Percentiles rank a stretch among this genome's conserved stretches.
phyloP scores from a whole-genome alignment of 2,329 filamentous ascomycete genomes.

The Neurospora crassa region DNA sequence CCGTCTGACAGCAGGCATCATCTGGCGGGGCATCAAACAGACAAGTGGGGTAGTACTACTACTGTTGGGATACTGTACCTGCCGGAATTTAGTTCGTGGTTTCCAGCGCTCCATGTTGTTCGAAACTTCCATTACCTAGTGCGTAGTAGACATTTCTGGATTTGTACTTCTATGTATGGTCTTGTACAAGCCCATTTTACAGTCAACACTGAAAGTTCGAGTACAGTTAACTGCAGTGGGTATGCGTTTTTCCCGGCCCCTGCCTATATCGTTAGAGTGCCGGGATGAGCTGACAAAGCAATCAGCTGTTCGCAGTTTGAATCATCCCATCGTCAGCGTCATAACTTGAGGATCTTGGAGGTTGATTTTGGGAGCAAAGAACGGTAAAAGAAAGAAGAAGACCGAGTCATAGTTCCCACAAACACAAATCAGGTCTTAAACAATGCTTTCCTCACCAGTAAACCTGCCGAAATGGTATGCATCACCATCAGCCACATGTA shows the following conservation, averaged over 20 bases:
- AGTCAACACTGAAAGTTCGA: neutral
- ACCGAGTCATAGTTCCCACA: neutral
- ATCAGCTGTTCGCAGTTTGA: neutral
- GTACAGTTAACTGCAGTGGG: neutral
- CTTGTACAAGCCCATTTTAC: neutral
- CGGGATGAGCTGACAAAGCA: neutral
- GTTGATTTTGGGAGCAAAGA: neutral
- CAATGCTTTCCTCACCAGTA: conserved; percentile 43
- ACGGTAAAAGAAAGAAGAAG: neutral
- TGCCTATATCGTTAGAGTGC: neutral
- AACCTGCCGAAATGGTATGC: conserved; percentile 48
- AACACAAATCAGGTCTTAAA: conserved; percentile 5
- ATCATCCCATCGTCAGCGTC: neutral
- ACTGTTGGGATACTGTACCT: neutral
- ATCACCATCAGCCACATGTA: neutral
- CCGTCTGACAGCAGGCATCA: neutral
- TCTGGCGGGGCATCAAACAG: neutral
- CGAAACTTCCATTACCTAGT: neutral
- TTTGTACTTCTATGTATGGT: neutral
- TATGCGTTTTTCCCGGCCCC: neutral
- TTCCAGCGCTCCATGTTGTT: neutral
- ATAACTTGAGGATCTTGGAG: conserved; percentile 2
- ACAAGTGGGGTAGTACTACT: neutral
- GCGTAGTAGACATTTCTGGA: neutral
- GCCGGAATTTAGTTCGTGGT: neutral